Evolutionary conservation across 257 asterid genomes (phyloP), one percentile per base, ranked within the genome.

Genomic region (Capsicum chinense): DNA sequence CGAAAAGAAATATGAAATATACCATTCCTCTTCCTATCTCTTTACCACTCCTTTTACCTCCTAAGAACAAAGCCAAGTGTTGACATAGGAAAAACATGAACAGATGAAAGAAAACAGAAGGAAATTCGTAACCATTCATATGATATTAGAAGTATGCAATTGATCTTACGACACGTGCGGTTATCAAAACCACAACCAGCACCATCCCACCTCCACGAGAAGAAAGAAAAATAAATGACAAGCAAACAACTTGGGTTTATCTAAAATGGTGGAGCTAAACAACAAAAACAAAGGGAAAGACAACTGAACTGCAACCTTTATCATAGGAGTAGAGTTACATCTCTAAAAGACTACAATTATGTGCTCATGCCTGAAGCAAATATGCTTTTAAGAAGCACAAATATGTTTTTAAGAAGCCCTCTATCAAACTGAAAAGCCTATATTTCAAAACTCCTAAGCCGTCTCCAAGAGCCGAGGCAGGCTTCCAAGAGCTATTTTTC

Each of bases 141-240:
- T 74, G 0, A n/a, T 52, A 54, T 52, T 37, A 39, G 78, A 68
- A 68, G 54, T 68, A 37, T 68, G 78, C 7, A 37, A 47, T 76
- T 52, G 63, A 52, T 21, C 21, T 12, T 39, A 50, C 0, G 3
- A 52, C 47, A 74, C 52, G 21, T 7, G 63, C 50, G 47, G 47
- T 26, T 70, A 16, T 56, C 37, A 44, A 17, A 9, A 17, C 37
- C 57, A 70, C 37, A 70, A 16, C 57, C 56, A 44, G 26, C 35
- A 70, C 56, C 16, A 9, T 76, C 63, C 80, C 9, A 76, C 11
- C 8, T 76, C 47, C 60, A 52, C 7, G 13, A 13, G 19, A 3
- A 52, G 52, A 8, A 76, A 21, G 62, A 76, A 76, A 76, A 52
- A 76, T 5, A 76, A 74, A 19, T 74, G 81, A 21, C 19, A 74